Conservation (phyloP, 257 asterid species). For the Ophiorrhiza pumila region DNA sequence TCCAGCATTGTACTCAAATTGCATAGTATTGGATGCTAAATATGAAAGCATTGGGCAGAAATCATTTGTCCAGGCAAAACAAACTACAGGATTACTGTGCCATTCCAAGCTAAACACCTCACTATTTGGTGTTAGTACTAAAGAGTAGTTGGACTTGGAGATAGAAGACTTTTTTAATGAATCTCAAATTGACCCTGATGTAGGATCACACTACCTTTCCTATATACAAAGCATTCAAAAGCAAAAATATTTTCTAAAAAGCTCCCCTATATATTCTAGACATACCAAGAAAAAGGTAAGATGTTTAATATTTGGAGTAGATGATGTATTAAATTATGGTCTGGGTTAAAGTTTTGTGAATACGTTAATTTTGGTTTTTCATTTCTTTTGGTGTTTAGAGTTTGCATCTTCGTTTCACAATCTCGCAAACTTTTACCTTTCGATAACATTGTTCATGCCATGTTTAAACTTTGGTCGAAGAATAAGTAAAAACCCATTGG, state of each 20-base stretch:
- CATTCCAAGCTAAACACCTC: neutral
- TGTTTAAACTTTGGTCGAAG: neutral
- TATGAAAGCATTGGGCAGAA: neutral
- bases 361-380: too few species aligned
- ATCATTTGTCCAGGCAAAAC: neutral
- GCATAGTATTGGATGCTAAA: neutral
- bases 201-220: neutral
- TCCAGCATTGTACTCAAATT: neutral
- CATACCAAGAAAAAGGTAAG: neutral
- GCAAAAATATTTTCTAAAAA: neutral
- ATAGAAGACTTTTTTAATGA: neutral
- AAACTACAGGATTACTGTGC: neutral
- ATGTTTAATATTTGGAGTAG: neutral
- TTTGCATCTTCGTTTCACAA: neutral
- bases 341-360: neutral
- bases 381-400: neutral
- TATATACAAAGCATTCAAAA: neutral
- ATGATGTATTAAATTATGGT: neutral
- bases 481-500: neutral
- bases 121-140: neutral
- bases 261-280: neutral
- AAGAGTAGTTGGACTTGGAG: neutral
- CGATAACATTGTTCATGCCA: neutral
- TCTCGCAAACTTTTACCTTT: neutral
- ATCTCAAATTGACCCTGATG: too few species aligned